Base-by-base conservation (phyloP, 257 asterid genomes). In the Avicennia marina region DNA sequence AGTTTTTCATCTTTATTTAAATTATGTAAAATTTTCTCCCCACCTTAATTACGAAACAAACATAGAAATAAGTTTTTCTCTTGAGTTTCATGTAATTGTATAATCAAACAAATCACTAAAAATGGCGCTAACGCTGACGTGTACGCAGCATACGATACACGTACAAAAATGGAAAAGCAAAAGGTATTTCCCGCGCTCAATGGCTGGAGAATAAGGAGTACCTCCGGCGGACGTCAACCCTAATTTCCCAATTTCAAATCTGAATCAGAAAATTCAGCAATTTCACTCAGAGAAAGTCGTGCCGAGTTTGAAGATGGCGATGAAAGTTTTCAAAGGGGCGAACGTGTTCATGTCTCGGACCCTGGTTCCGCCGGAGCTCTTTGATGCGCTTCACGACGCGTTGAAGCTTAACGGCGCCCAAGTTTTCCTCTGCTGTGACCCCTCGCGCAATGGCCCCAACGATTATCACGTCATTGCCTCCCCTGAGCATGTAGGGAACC, bases 391-490 rank as follows among this genome's bases (percentile, higher is more conserved):
- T 56, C 97, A 85, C 83, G 97, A 86, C 64, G 95, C 97, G 13
- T 72, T 93, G 66, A 88, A 86, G 80, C 93, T 76, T 73, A 93
- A 83, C 47, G 97, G 98, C 44, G 98, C 98, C 11, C 70, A 79
- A 57, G 75, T 93, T 41, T 54, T 88, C 26, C 89, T 84, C 58
- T 88, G 97, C 75, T 93, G 97, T 63, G 95, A 93, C 32, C 95
- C 98, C 53, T 70, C 90, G 29, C 88, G 95, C 27, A 93, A 84
- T 48, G 81, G 84, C 8, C 73, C 80, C 38, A 65, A 53, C 53
- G 98, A 93, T 74, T 93, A 80, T 62, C 98, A 93, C 71, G 80
- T 93, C 78, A 93, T 93, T 49, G 78, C 95, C 73, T 81, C 90
- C 20, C 46, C 73, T 0, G 87, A 88, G 16, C 95, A 93, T 68